Evolutionary conservation across 2,329 filamentous ascomycete genomes (phyloP), one percentile per base, ranked within the genome.

Genomic region (Botrytis fabae): DNA sequence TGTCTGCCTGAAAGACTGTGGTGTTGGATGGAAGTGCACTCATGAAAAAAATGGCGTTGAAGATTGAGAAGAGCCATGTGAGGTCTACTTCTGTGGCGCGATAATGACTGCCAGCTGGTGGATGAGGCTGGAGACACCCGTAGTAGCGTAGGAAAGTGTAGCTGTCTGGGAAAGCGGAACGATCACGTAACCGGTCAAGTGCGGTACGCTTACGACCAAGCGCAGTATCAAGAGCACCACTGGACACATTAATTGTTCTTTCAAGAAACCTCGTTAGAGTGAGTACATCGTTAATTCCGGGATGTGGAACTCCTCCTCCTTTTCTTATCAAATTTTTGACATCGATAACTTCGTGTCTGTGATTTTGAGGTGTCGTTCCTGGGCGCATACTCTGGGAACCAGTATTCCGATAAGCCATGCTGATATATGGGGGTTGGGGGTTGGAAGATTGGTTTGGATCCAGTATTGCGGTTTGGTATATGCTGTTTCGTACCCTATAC

Each of bases 1-100:
- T 51, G 10, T 14, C 1, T n/a, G 2, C 4, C 25, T 4, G 48
- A 51, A 2, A 0, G 12, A 51, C 4, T 6, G 1, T 2, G 25
- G 48, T 51, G 10, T 51, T 51, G 22, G 1, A 14, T 51, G 48
- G 48, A 51, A n/a, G 48, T 51, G 48, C 25, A n/a, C 10, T 51
- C 22, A 51, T 51, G 48, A 51, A 51, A 6, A 51, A 51, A 51
- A 51, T 51, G 25, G 9, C 25, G 48, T 51, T 51, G 25, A 51
- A 51, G 4, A 51, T 51, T n/a, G 48, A 12, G 12, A 51, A n/a
- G 22, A 51, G 25, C 48, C 48, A 51, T 14, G 1, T 5, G 48
- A 51, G 25, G n/a, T 51, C 25, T n/a, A 51, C 10, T n/a, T 14
- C 25, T 51, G 25, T n/a, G 25, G 48, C 12, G 25, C 1, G 25